Evolutionary conservation across 768 basidiomycete genomes (phyloP), one percentile per base, ranked within the genome.

Genomic region (Multifurca ochricompacta): DNA sequence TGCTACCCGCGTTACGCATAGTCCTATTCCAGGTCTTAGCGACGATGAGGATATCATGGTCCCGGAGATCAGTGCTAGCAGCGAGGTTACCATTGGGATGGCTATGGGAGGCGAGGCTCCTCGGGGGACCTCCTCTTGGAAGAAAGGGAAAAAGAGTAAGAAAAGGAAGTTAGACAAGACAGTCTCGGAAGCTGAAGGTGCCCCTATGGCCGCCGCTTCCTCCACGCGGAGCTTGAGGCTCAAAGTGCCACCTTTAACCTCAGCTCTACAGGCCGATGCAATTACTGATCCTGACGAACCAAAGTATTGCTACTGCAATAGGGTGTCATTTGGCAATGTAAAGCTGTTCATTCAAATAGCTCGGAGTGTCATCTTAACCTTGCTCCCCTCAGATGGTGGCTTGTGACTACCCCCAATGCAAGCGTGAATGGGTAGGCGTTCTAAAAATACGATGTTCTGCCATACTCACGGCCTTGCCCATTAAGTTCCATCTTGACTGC

Each of bases 241-340:
- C 19, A 72, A 68, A 16, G 62, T 74, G n/a, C 71, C 74, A 14
- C 67, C 69, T 6, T 62, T 67, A 18, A 59, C 61, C 16, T 39
- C 55, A 34, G 13, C 21, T 18, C 42, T 36, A 3, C 41, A 48
- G 13, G 58, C 53, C 48, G 58, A 65, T 43, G 58, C 58, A 43
- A 58, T 62, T 16, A 51, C 60, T 2, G 67, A 66, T 35, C 65
- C 65, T 3, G 60, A 64, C 53, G 82, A 89, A 65, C 70, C 64
- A 46, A 70, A 78, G 31, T 96, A 89, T 67, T 95, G 92, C 67
- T 85, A 82, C 65, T 95, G 92, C 68, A 75, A 86, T 60, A 76
- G 83, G 58, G 79, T 82, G 30, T 89, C 85, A 18, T 91, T 80
- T 65, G 92, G 91, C 62, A 82, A 85, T 68, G 87, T 87, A 63